phyloP scores from a whole-genome alignment of 495 filamentous ascomycete genomes.

The Bathelium albidoporum region DNA sequence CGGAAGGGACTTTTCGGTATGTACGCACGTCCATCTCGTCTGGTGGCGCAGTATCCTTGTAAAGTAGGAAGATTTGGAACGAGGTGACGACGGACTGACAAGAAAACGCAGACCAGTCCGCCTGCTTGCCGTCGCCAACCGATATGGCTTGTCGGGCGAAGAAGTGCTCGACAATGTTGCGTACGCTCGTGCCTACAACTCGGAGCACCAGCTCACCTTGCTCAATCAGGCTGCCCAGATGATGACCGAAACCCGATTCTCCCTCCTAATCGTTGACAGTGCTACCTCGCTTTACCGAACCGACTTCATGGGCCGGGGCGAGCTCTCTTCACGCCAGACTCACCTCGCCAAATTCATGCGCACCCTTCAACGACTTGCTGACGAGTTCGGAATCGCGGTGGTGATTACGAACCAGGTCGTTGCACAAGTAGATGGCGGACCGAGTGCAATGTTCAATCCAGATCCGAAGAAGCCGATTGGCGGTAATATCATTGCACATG shows the following conservation, averaged over 20 bases:
- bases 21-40: background rate
- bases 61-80: background rate
- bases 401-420: conserved; percentile 99
- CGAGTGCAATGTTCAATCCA: conserved; percentile 94
- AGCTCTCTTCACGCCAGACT: conserved; percentile 77
- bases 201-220: conserved; percentile 89
- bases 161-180: conserved; percentile 97
- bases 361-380: conserved; percentile 82
- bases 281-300: conserved; percentile 92
- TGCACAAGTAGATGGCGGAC: conserved; percentile 92
- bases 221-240: conserved; percentile 91
- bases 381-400: conserved; percentile 96
- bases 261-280: conserved; percentile 85
- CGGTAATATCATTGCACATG: conserved; percentile 96
- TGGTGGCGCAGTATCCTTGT: no score
- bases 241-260: conserved; percentile 99
- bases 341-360: conserved; percentile 98
- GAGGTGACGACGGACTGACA: background rate
- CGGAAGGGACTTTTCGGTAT: conserved; percentile 84
- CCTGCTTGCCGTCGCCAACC: conserved; percentile 78
- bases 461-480: conserved; percentile 99
- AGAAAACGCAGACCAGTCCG: conserved; percentile 54
- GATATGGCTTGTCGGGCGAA: conserved; percentile 88
- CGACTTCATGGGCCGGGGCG: conserved; percentile 88
- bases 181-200: conserved; percentile 96